These are phyloP conservation scores for Kazachstania martiniae DNA, from an alignment of 805 yeast species.

Conservation along the genomic window DNA sequence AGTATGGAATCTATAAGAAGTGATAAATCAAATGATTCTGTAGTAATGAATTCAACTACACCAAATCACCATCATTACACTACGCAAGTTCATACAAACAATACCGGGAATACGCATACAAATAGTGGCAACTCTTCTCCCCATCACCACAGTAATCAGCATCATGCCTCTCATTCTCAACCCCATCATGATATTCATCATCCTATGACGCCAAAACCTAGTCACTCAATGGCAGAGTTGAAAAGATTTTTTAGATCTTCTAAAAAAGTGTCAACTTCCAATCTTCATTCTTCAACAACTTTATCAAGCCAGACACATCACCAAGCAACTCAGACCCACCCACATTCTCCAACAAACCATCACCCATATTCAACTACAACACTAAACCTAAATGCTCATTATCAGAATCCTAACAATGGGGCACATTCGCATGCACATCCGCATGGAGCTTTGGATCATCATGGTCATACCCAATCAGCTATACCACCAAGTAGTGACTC, in stretches of 20 bases:
- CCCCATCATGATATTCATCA: not conserved
- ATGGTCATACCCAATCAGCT: conserved; percentile 27
- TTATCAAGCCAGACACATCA: conserved; percentile 3
- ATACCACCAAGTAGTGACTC: conserved; percentile 29
- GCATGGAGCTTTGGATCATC: conserved; percentile 15
- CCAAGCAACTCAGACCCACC: conserved; percentile 1
- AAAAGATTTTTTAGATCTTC: conserved; percentile 60
- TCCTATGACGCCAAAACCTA: conserved; percentile 15
- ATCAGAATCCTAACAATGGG: conserved; percentile 3
- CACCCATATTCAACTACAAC: conserved; percentile 11
- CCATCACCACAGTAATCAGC: conserved; percentile 2
- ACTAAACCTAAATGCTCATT: conserved; percentile 9
- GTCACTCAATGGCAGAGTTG: conserved; percentile 54
- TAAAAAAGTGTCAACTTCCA: conserved; percentile 9
- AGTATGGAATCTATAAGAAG: conserved; percentile 25
- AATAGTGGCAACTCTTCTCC: too few relatives aligned
- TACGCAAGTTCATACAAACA: not conserved
- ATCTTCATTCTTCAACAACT: conserved; percentile 1
- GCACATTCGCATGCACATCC: too few relatives aligned
- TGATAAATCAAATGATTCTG: conserved; percentile 20
- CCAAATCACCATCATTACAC: not conserved
- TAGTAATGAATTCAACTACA: conserved; percentile 6
- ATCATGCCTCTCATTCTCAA: conserved; percentile 1
- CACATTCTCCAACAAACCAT: conserved; percentile 3
- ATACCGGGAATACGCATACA: too few relatives aligned